Evolutionary conservation across 257 asterid species (phyloP).

Genomic region (Nicotiana tabacum): DNA sequence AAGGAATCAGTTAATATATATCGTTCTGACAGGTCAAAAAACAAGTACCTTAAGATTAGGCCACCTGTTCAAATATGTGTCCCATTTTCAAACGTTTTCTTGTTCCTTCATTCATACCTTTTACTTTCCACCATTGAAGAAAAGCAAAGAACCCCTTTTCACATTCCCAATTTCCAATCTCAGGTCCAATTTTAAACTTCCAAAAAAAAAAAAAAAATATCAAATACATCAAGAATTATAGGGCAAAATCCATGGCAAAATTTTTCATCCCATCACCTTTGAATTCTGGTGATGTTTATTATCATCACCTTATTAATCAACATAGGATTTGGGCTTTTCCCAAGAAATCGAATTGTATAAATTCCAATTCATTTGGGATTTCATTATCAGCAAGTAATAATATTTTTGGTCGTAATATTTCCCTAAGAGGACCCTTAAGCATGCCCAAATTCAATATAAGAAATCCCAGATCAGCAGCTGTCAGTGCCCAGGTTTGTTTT

Average conservation of each 20-base stretch:
- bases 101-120: background rate
- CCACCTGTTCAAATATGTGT: background rate
- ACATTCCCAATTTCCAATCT: slow-evolving; percentile 10
- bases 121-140: background rate
- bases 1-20: background rate
- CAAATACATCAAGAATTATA: background rate
- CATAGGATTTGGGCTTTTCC: background rate
- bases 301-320: background rate
- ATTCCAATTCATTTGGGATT: background rate
- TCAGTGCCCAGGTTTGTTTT: background rate
- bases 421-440: background rate
- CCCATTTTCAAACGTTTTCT: background rate
- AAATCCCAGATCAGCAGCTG: background rate
- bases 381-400: background rate
- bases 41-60: background rate
- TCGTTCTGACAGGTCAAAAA: background rate
- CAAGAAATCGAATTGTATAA: background rate
- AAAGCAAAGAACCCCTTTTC: background rate
- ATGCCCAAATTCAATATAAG: background rate
- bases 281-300: background rate
- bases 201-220: background rate
- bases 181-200: background rate
- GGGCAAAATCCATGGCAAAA: background rate
- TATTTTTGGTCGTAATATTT: background rate
- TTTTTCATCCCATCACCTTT: background rate